These are phyloP conservation scores for Trichoderma sp. DNA, from an alignment of 2,329 filamentous ascomycete genomes.

Conservation along the genomic window DNA sequence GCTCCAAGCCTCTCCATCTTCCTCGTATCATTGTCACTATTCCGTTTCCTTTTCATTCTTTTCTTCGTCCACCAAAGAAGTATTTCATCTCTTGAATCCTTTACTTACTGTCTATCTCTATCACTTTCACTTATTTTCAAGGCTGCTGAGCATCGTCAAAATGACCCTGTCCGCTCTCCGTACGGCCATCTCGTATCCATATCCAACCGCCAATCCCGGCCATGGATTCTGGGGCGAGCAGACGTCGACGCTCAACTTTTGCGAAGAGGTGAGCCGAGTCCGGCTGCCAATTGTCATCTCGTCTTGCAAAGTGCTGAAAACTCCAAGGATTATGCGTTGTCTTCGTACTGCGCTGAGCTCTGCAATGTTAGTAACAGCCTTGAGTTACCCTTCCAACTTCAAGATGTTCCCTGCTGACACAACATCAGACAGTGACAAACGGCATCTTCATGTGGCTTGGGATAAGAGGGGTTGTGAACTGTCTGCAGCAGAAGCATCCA, in stretches of 20 bases:
- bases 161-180: slow-evolving; percentile 20
- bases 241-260: slow-evolving; percentile 76
- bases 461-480: slow-evolving; percentile 72
- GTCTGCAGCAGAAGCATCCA: slow-evolving; percentile 71
- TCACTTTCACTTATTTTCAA: no score
- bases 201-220: slow-evolving; percentile 11
- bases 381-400: not conserved
- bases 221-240: slow-evolving; percentile 64
- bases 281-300: slow-evolving; percentile 1
- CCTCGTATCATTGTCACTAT: not conserved
- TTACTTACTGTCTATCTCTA: no score
- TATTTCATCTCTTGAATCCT: not conserved
- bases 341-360: slow-evolving; percentile 74
- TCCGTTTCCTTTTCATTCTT: no score
- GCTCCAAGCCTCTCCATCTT: not conserved
- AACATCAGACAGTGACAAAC: slow-evolving; percentile 72
- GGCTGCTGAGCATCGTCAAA: not conserved
- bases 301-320: slow-evolving; percentile 1
- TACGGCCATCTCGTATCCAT: slow-evolving; percentile 11
- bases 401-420: slow-evolving; percentile 16
- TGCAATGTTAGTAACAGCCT: slow-evolving; percentile 55
- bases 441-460: slow-evolving; percentile 79
- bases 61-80: not conserved
- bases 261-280: slow-evolving; percentile 67
- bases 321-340: slow-evolving; percentile 64